phyloP scores from a whole-genome alignment of 345 rosid genomes.

The Streptanthus diversifolius region DNA sequence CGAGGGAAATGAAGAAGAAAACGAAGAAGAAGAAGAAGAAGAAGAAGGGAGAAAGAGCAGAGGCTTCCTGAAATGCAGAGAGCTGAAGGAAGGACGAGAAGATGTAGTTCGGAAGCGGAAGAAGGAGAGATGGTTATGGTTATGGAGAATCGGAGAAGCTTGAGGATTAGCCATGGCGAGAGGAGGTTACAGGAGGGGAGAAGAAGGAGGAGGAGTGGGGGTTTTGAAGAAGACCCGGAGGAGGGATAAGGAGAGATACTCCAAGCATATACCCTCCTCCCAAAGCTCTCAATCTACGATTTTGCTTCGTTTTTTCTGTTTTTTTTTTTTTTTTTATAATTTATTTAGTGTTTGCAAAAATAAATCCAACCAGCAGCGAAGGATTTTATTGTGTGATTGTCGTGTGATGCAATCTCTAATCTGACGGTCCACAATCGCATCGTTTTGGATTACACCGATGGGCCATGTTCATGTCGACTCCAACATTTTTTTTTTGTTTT shows the following conservation, averaged over 20 bases:
- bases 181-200: neutral
- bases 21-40: neutral
- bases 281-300: neutral
- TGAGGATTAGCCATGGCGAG: conserved; percentile 44
- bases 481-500: neutral
- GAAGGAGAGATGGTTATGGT: conserved; percentile 28
- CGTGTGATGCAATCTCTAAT: conserved; percentile 29
- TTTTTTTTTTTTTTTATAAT: neutral
- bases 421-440: conserved; percentile 18
- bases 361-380: conserved; percentile 18
- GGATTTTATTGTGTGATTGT: conserved; percentile 30
- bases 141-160: conserved; percentile 36
- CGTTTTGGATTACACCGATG: conserved; percentile 13
- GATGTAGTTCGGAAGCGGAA: conserved; percentile 30
- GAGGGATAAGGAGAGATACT: conserved; percentile 58
- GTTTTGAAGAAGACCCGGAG: conserved; percentile 19
- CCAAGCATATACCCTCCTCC: conserved; percentile 59
- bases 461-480: conserved; percentile 31
- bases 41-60: conserved; percentile 26
- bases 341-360: neutral
- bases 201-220: conserved; percentile 16
- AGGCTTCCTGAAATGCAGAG: conserved; percentile 32
- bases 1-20: conserved; percentile 22
- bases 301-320: conserved; percentile 10
- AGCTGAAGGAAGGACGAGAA: conserved; percentile 15